Evolutionary conservation across 1,284 basidiomycete genomes (phyloP).

Genomic region (Golubevia sp.): DNA sequence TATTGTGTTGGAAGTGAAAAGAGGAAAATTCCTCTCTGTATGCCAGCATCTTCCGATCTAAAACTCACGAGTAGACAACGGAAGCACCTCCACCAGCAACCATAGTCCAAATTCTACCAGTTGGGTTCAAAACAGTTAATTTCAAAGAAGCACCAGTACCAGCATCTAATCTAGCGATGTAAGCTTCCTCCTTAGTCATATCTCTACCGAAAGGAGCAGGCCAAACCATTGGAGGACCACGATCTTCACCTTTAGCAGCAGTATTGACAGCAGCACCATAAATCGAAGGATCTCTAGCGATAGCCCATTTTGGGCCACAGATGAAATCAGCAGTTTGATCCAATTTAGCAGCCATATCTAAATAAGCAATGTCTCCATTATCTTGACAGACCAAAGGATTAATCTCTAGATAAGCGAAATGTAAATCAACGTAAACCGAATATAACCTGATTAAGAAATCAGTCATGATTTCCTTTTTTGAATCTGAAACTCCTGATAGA

Average conservation of each 20-base stretch:
- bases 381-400: constrained; percentile 97
- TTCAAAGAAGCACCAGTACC: constrained; percentile 98
- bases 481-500: constrained; percentile 35
- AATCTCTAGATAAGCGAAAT: constrained; percentile 95
- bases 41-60: background rate
- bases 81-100: constrained; percentile 82
- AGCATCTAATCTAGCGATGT: constrained; percentile 96
- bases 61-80: constrained; percentile 72
- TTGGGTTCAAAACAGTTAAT: constrained; percentile 91
- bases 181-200: constrained; percentile 97
- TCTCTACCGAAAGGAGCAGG: constrained; percentile 97
- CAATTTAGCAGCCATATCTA: constrained; percentile 99
- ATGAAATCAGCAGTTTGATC: constrained; percentile 96
- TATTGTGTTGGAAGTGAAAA: background rate
- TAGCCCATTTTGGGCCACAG: constrained; percentile 97
- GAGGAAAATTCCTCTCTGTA: background rate
- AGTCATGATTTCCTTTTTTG: constrained; percentile 53
- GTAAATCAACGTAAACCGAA: constrained; percentile 87
- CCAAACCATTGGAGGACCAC: constrained; percentile 94
- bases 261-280: constrained; percentile 67
- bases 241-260: constrained; percentile 55
- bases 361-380: constrained; percentile 83
- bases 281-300: constrained; percentile 85
- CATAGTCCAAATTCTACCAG: constrained; percentile 99
- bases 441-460: constrained; percentile 94